These are phyloP conservation scores for Microthyrium microscopicum DNA, from an alignment of 2,329 filamentous ascomycete genomes.

Conservation along the genomic window DNA sequence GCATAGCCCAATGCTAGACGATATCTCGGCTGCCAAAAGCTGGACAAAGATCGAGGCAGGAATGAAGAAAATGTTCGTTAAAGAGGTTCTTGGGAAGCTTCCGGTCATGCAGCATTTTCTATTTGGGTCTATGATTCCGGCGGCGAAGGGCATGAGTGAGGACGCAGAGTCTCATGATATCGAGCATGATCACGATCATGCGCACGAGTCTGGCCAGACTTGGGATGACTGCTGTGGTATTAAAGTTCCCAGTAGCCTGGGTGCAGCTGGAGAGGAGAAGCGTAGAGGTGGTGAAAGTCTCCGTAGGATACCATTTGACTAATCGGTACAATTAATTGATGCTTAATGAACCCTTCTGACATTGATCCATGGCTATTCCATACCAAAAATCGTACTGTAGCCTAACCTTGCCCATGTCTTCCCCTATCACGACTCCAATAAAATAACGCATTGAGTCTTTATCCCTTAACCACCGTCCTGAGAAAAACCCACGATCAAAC, in stretches of 20 bases:
- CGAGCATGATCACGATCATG: slow-evolving; percentile 23
- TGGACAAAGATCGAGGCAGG: slow-evolving; percentile 89
- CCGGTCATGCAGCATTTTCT: slow-evolving; percentile 98
- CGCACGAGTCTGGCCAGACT: slow-evolving; percentile 31
- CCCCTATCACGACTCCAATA: not conserved
- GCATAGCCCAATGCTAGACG: slow-evolving; percentile 97
- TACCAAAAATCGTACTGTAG: not conserved
- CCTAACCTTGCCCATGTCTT: not conserved
- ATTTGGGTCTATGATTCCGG: slow-evolving; percentile 73
- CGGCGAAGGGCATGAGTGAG: slow-evolving; percentile 63
- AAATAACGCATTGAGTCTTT: not conserved
- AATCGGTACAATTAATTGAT: not conserved
- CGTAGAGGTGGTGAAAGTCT: slow-evolving; percentile 48
- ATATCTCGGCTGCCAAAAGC: slow-evolving; percentile 76
- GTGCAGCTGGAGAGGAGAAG: slow-evolving; percentile 74
- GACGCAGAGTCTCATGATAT: slow-evolving; percentile 37
- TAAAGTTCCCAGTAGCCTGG: slow-evolving; percentile 86
- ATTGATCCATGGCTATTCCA: not conserved
- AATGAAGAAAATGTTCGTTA: slow-evolving; percentile 93
- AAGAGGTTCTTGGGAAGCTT: slow-evolving; percentile 80
- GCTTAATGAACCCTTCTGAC: not conserved
- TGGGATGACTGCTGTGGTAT: slow-evolving; percentile 99
- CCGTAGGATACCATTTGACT: slow-evolving; percentile 72
- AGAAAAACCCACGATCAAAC: not conserved
- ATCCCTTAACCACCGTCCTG: no score